Percentiles rank a stretch among this genome's conserved stretches.
Evolutionary conservation across 495 filamentous ascomycete genomes (phyloP).

Genomic region (Tuber aestivum): DNA sequence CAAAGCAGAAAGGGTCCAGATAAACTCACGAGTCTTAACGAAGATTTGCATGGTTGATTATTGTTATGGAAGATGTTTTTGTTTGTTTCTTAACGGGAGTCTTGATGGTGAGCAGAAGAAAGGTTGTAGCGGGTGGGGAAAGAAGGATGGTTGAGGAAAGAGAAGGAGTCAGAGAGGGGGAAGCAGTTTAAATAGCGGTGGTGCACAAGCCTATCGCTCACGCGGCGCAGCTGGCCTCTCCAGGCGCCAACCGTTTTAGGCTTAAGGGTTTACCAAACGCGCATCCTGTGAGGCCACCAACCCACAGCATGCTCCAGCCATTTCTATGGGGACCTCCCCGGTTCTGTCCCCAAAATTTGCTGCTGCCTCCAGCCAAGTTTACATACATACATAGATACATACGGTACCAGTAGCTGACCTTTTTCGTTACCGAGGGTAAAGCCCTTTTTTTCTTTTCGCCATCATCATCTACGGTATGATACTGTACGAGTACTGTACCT

Average conservation of each 20-base stretch:
- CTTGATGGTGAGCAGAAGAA: neutral
- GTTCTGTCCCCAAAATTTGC: neutral
- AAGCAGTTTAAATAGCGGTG: neutral
- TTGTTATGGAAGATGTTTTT: neutral
- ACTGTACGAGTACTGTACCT: too few relatives aligned
- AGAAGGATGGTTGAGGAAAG: neutral
- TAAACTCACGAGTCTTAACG: constrained; percentile 34
- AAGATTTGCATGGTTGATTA: constrained; percentile 39
- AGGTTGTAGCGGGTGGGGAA: neutral
- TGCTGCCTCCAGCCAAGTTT: too few relatives aligned
- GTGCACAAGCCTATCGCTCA: neutral
- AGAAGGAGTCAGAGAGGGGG: constrained; percentile 19
- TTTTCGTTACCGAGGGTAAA: neutral
- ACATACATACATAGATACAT: too few relatives aligned
- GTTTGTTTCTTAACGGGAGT: neutral
- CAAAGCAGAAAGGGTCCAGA: constrained; percentile 11
- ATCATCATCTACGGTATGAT: too few relatives aligned
- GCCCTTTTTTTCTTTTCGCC: neutral
- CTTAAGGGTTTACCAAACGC: neutral
- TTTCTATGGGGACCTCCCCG: neutral
- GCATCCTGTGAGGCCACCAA: neutral
- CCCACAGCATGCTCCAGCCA: neutral
- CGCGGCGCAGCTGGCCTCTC: neutral
- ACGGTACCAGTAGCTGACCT: too few relatives aligned
- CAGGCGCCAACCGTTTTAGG: neutral